Conservation (phyloP, 306 rosid species). For the Echinosophora koreensis region DNA sequence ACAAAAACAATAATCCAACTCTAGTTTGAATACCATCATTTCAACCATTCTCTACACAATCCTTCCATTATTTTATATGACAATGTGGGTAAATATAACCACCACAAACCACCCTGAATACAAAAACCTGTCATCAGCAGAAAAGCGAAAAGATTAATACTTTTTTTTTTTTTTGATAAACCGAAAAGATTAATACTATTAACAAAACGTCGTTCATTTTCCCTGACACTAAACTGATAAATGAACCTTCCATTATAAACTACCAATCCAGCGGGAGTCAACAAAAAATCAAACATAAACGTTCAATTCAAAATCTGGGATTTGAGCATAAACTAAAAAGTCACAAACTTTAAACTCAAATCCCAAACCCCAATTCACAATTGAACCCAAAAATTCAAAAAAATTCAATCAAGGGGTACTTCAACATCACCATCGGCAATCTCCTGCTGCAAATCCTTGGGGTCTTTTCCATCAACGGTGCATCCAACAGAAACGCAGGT, state of each 20-base stretch:
- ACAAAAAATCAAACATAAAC: not conserved
- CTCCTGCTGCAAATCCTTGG: slow-evolving; percentile 45
- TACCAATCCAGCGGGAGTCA: not conserved
- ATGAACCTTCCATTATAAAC: not conserved
- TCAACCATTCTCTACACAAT: too few relatives aligned
- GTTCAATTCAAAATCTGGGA: not conserved
- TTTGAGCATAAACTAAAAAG: not conserved
- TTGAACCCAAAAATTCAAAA: not conserved
- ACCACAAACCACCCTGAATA: too few relatives aligned
- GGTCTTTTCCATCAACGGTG: slow-evolving; percentile 42
- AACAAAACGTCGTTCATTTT: too few relatives aligned
- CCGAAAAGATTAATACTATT: too few relatives aligned
- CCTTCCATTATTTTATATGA: too few relatives aligned
- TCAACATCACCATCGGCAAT: slow-evolving; percentile 39
- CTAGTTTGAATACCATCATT: too few relatives aligned
- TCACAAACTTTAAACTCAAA: not conserved
- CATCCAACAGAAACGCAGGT: slow-evolving; percentile 43
- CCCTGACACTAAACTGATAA: too few relatives aligned
- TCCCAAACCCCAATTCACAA: not conserved
- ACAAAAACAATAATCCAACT: too few relatives aligned
- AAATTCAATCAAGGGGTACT: slow-evolving; percentile 23
- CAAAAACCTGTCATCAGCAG: too few relatives aligned
- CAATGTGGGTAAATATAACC: too few relatives aligned
- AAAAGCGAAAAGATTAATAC: too few relatives aligned
- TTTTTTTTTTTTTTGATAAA: too few relatives aligned